Conservation (phyloP, 1,284 basidiomycete genomes). For the Melampsora americana region DNA sequence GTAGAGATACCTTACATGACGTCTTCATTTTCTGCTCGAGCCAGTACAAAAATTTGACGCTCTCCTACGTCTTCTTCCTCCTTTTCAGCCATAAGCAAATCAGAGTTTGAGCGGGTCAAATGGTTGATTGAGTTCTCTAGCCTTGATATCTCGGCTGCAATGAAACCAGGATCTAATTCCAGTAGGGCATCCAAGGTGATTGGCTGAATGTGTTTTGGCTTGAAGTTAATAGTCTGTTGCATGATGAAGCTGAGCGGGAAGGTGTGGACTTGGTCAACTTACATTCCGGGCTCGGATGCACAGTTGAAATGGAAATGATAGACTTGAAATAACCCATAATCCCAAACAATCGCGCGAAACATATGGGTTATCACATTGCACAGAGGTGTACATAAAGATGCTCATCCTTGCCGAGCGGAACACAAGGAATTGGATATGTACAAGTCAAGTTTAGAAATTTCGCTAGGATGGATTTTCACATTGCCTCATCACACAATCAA, state of each 20-base stretch:
- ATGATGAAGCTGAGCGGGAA: background rate
- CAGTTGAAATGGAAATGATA: too few species aligned
- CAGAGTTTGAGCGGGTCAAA: constrained; percentile 19
- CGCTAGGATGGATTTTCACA: too few species aligned
- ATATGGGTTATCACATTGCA: too few species aligned
- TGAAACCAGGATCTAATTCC: constrained; percentile 9
- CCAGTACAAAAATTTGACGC: background rate
- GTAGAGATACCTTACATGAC: constrained; percentile 12
- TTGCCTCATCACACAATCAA: too few species aligned
- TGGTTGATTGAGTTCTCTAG: constrained; percentile 30
- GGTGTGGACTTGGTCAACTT: too few species aligned
- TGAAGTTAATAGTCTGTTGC: background rate
- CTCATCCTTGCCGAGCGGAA: too few species aligned
- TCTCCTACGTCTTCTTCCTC: constrained; percentile 6
- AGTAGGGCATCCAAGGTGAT: constrained; percentile 14
- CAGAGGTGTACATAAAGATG: too few species aligned
- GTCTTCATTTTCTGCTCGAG: constrained; percentile 22
- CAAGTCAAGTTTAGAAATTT: too few species aligned
- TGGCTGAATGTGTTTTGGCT: constrained; percentile 14
- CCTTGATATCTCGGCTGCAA: constrained; percentile 23
- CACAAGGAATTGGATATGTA: too few species aligned
- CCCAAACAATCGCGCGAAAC: too few species aligned
- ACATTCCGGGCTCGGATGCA: too few species aligned
- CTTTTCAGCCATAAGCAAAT: constrained; percentile 1
- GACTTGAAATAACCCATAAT: too few species aligned